Base-by-base conservation (phyloP, 352 stramenopile genomes). In the Blastocystis sp. region DNA sequence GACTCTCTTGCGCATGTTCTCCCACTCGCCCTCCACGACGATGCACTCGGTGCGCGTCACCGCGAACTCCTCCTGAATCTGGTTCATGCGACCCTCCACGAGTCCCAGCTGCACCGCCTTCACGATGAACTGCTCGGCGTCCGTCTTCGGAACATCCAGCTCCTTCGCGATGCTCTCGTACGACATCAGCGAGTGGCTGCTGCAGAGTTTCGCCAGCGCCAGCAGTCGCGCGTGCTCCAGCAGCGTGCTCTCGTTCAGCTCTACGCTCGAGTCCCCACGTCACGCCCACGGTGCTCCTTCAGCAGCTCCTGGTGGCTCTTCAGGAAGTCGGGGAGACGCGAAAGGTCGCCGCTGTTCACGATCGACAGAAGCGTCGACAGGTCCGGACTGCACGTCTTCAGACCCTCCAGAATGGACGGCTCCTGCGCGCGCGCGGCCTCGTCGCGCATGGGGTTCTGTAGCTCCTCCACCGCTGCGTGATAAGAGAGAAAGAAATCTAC, bases 61-160 rank as follows among this genome's bases (percentile, higher is more conserved):
- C 18, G 54, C 69, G 27, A 81, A 81, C 69, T 81, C 69, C 40
- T 56, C 48, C 53, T 81, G 61, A 21, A 81, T 81, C 16, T 81
- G 69, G 27, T 81, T 27, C 69, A 81, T 81, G 21, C 54, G 53
- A 29, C 69, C 69, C 53, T 81, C 69, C 21, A 81, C 46, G 24
- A 81, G 69, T 11, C 49, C 27, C 18, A 8, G 29, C 46, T 81
- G 53, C 11, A 81, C 27, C 4, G 48, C 69, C 14, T 63, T 49
- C 4, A 81, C 69, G 14, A 81, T 56, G 48, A 24, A 81, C 27
- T 38, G 27, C 53, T 81, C 69, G 6, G 49, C 69, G 34, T 81
- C 69, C 4, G 18, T 29, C n/a, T 46, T 29, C 27, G 69, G 24
- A 4, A 81, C 49, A 14, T n/a, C 1, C 69, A 81, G 53, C 21